Base-by-base conservation (phyloP, 805 yeast genomes). In the Yamadazyma tumulicola region DNA sequence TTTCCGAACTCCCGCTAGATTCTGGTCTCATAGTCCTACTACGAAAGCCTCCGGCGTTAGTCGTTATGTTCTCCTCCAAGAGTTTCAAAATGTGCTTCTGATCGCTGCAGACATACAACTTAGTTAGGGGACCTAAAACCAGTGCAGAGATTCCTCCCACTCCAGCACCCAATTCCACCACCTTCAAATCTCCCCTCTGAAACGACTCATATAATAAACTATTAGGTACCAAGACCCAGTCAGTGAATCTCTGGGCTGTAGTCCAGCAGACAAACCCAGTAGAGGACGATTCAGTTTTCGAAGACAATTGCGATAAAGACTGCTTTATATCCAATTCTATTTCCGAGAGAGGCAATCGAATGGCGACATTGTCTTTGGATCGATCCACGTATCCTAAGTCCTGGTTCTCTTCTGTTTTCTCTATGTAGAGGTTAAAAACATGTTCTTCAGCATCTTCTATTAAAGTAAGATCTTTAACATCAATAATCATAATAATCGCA, bases 91-190 rank as follows among this genome's bases (percentile, higher is more conserved):
- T 45, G 37, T 69, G 79, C 18, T 49, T 54, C 47, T 80, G 85
- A 49, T 81, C 88, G 0, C 82, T 72, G 1, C 80, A 77, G 2
- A 79, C 54, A 43, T 64, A 79, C 9, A 50, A 52, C 1, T 9
- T 38, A n/a, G 40, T 63, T 46, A 11, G 38, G 0, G 41, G 63
- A n/a, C 38, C 75, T 58, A 42, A 66, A 7, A 26, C 62, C 35
- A 53, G 56, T 0, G 75, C 74, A 6, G 72, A 49, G 3, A 79
- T 47, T 0, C 81, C 85, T 3, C 76, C 64, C 0, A 71, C 69
- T 0, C 88, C 88, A 10, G 83, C 55, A 0, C 88, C 88, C 4
- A 81, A 48, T 41, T 81, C 88, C 6, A 80, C 55, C 0, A 77
- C 66, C 7, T 29, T 29, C 10, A 31, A 12, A 6, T 23, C 15